phyloP scores from a whole-genome alignment of 2,329 filamentous ascomycete genomes.

The Verticillium tricorpus region DNA sequence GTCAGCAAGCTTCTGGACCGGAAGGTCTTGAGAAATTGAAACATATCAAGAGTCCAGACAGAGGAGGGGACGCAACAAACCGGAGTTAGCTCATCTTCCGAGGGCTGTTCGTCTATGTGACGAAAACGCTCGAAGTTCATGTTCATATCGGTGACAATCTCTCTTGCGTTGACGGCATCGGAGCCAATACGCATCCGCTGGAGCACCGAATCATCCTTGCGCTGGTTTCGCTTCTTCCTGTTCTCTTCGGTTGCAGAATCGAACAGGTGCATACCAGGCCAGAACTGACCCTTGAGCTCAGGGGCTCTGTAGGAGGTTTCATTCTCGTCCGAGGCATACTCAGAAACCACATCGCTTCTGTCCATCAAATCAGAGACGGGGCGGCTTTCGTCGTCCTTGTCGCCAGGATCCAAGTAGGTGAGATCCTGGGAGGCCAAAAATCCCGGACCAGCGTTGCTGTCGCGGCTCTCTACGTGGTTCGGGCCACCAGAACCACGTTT shows the following conservation, averaged over 20 bases:
- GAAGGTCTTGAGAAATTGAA: neutral
- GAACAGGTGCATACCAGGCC: slow-evolving; percentile 77
- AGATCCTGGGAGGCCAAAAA: neutral
- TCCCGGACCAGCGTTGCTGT: neutral
- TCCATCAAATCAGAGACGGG: neutral
- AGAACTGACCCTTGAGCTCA: slow-evolving; percentile 64
- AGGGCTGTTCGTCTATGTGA: slow-evolving; percentile 58
- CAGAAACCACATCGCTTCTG: neutral
- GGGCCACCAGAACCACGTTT: neutral
- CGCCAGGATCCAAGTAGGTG: neutral
- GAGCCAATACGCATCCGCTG: slow-evolving; percentile 62
- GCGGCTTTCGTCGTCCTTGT: neutral
- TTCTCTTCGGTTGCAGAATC: slow-evolving; percentile 72
- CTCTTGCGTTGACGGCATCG: slow-evolving; percentile 56
- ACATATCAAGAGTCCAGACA: neutral
- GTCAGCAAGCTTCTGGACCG: neutral
- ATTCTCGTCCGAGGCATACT: neutral
- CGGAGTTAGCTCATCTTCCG: slow-evolving; percentile 39
- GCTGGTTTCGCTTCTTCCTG: slow-evolving; percentile 71
- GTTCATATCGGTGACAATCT: slow-evolving; percentile 57
- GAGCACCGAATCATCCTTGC: slow-evolving; percentile 69
- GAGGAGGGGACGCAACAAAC: slow-evolving; percentile 30
- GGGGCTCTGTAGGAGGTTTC: neutral
- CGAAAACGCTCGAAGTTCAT: slow-evolving; percentile 47
- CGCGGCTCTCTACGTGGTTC: neutral